These are phyloP conservation scores for Colletotrichum costaricense DNA, from an alignment of 2,329 filamentous ascomycete species.

Conservation along the genomic window DNA sequence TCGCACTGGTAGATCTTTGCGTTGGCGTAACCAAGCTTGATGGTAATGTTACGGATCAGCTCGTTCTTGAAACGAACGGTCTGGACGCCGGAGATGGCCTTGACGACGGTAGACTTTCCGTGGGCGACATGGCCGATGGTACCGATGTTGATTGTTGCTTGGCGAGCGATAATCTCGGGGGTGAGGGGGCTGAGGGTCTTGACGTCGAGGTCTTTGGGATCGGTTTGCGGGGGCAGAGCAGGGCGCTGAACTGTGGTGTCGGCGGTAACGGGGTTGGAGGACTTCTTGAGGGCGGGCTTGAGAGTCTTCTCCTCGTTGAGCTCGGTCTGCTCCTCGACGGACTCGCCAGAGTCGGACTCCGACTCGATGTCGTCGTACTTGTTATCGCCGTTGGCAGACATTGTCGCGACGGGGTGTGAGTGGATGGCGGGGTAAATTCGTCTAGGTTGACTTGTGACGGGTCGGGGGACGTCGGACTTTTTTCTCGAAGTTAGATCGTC, in stretches of 20 bases:
- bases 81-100: conserved; percentile 98
- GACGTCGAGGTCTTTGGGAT: conserved; percentile 89
- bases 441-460: conserved; percentile 20
- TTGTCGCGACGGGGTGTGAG: conserved; percentile 43
- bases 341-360: conserved; percentile 76
- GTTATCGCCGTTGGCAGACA: conserved; percentile 68
- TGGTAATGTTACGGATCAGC: conserved; percentile 98
- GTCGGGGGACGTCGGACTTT: conserved; percentile 21
- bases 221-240: conserved; percentile 84
- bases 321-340: conserved; percentile 66
- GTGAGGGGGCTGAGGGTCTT: conserved; percentile 84
- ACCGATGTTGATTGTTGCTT: conserved; percentile 99
- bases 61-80: conserved; percentile 99
- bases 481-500: conserved; percentile 10
- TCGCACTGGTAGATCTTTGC: conserved; percentile 99
- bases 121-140: conserved; percentile 99
- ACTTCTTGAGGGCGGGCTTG: conserved; percentile 91
- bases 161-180: conserved; percentile 95
- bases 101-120: conserved; percentile 98
- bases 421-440: conserved; percentile 42
- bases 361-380: conserved; percentile 81
- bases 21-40: conserved; percentile 99
- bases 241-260: conserved; percentile 66
- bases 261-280: conserved; percentile 54
- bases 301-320: conserved; percentile 69